phyloP scores from a whole-genome alignment of 2,329 filamentous ascomycete genomes.

The Aspergillus puulaauensis region DNA sequence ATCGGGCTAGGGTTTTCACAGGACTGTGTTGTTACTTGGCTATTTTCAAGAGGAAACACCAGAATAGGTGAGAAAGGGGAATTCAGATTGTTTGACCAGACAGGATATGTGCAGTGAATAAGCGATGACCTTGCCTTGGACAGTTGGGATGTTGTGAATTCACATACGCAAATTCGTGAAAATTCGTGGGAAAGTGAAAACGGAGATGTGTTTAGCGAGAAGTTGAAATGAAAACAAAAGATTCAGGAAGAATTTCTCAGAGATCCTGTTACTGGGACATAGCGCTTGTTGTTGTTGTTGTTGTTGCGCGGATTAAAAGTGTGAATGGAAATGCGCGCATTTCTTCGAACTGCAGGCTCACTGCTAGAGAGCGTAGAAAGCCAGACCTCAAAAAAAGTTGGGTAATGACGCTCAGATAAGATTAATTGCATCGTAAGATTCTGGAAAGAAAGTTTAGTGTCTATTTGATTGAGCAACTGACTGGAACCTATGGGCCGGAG shows the following conservation, averaged over 20 bases:
- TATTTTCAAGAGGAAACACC: not conserved
- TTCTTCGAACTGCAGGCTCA: not conserved
- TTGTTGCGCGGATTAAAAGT: constrained; percentile 1
- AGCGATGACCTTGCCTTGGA: not conserved
- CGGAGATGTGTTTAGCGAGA: not conserved
- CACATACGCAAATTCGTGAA: not conserved
- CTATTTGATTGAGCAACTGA: not conserved
- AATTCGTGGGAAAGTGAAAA: not conserved
- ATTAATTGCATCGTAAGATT: not conserved
- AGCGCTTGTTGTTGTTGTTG: not conserved
- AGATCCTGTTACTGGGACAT: not conserved
- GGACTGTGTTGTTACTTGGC: not conserved
- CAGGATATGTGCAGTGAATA: not conserved
- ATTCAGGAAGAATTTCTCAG: not conserved
- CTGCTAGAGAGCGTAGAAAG: not conserved
- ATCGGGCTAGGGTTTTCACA: too few species aligned
- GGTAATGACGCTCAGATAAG: not conserved
- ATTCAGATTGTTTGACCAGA: not conserved
- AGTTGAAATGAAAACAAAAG: not conserved
- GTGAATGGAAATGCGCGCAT: not conserved
- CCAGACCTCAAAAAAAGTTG: not conserved
- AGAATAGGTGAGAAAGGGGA: not conserved
- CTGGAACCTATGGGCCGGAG: not conserved
- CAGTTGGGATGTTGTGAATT: not conserved
- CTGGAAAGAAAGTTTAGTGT: not conserved